Conservation (phyloP, 371 early-diverging fungal species). For the Apophysomyces trapeziformis region DNA sequence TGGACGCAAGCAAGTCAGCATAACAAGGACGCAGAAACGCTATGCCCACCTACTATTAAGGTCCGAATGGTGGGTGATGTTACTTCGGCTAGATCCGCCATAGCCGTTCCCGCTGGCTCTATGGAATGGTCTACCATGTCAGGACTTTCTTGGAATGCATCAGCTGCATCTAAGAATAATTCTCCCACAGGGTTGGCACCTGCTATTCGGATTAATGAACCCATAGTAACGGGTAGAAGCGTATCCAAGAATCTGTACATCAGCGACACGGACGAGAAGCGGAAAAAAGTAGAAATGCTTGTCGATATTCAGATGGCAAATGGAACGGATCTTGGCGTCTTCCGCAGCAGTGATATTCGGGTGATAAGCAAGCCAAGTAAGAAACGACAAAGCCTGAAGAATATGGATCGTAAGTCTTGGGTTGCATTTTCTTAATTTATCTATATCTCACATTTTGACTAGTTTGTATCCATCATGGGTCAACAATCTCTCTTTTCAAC, state of each 20-base stretch:
- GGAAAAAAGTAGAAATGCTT: slow-evolving; percentile 69
- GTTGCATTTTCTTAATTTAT: not conserved
- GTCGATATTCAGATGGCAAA: slow-evolving; percentile 67
- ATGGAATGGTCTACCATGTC: slow-evolving; percentile 48
- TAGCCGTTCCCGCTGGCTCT: slow-evolving; percentile 31
- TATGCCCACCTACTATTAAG: slow-evolving; percentile 29
- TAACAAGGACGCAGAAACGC: slow-evolving; percentile 11
- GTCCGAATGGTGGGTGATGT: slow-evolving; percentile 43
- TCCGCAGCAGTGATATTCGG: slow-evolving; percentile 70
- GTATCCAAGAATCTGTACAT: slow-evolving; percentile 77
- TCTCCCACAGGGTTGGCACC: slow-evolving; percentile 2
- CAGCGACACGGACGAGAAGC: slow-evolving; percentile 75
- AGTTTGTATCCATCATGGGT: slow-evolving; percentile 75
- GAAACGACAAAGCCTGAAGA: slow-evolving; percentile 76
- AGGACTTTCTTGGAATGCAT: slow-evolving; percentile 23
- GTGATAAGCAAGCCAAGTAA: slow-evolving; percentile 84
- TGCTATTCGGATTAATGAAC: slow-evolving; percentile 18
- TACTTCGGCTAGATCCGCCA: slow-evolving; percentile 14
- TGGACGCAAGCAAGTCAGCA: slow-evolving; percentile 36
- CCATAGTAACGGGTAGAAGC: slow-evolving; percentile 58
- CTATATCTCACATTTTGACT: not conserved
- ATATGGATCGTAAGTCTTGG: slow-evolving; percentile 55
- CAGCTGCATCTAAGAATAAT: not conserved
- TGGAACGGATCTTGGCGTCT: slow-evolving; percentile 61
- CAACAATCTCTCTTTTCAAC: slow-evolving; percentile 75